Percentiles rank a stretch among this genome's conserved stretches.
Conservation (phyloP, 352 stramenopile species). For the Pythium insidiosum region DNA sequence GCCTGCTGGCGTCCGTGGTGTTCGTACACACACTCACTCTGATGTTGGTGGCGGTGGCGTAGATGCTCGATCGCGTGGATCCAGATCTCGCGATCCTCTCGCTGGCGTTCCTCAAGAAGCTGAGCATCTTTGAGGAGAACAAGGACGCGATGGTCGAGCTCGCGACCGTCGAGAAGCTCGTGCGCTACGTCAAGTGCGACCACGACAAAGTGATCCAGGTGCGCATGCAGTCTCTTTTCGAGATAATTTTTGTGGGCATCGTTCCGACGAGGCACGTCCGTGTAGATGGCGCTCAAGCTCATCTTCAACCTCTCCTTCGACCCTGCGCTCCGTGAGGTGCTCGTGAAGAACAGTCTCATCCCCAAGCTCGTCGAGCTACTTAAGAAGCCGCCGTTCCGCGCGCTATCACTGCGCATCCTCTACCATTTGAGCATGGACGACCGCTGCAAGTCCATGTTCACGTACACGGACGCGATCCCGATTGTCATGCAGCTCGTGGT, state of each 20-base stretch:
- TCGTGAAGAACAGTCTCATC: slow-evolving; percentile 86
- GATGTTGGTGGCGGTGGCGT: neutral
- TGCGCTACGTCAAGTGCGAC: slow-evolving; percentile 73
- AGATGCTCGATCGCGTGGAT: slow-evolving; percentile 84
- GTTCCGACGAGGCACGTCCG: slow-evolving; percentile 13
- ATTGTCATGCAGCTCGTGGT: slow-evolving; percentile 91
- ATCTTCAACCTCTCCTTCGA: slow-evolving; percentile 96
- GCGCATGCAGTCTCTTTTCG: neutral
- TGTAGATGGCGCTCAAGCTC: slow-evolving; percentile 70
- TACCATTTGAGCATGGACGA: slow-evolving; percentile 96
- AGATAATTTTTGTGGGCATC: neutral
- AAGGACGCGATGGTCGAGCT: slow-evolving; percentile 89
- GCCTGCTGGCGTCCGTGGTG: neutral
- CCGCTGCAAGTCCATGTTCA: slow-evolving; percentile 93
- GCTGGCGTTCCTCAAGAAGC: slow-evolving; percentile 90
- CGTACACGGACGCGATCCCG: slow-evolving; percentile 90
- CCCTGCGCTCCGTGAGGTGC: slow-evolving; percentile 65
- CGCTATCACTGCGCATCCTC: slow-evolving; percentile 82
- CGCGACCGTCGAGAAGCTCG: slow-evolving; percentile 63
- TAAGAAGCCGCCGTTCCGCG: slow-evolving; percentile 88
- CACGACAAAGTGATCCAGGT: slow-evolving; percentile 81
- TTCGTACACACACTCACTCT: neutral
- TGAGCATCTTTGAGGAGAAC: slow-evolving; percentile 94
- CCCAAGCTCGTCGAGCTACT: slow-evolving; percentile 90
- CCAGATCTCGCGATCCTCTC: slow-evolving; percentile 87